phyloP scores from a whole-genome alignment of 768 basidiomycete species.

The Kwoniella pini region DNA sequence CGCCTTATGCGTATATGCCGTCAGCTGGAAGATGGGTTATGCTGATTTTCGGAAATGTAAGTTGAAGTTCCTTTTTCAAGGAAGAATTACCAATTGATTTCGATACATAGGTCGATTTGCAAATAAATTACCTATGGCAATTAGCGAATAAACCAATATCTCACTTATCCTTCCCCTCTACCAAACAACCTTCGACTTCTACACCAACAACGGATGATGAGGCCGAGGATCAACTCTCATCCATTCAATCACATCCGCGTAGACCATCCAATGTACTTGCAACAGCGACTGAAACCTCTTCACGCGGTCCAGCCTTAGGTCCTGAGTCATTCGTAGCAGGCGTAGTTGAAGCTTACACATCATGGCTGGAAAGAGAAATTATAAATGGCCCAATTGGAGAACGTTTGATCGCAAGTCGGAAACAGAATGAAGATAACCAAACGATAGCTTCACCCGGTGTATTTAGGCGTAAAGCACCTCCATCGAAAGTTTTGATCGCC shows the following conservation, averaged over 20 bases:
- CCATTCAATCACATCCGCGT: neutral
- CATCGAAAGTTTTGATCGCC: conserved; percentile 35
- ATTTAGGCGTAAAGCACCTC: conserved; percentile 7
- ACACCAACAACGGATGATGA: neutral
- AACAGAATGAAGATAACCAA: conserved; percentile 1
- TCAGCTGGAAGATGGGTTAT: conserved; percentile 37
- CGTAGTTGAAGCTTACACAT: conserved; percentile 25
- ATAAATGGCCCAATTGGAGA: conserved; percentile 32
- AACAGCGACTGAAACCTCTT: conserved; percentile 30
- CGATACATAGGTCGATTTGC: conserved; percentile 44
- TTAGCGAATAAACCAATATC: conserved; percentile 41
- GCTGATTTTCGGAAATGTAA: conserved; percentile 48
- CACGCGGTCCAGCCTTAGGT: conserved; percentile 30
- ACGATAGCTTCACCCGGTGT: neutral
- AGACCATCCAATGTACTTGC: conserved; percentile 22
- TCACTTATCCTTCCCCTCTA: conserved; percentile 17
- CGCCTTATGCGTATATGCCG: conserved; percentile 42
- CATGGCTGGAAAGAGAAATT: conserved; percentile 30
- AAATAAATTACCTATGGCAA: conserved; percentile 51
- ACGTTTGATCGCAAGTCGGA: conserved; percentile 18
- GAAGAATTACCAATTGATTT: no score
- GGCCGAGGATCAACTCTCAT: neutral
- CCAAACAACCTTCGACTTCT: no score
- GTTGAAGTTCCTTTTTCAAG: no score
- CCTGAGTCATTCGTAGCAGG: conserved; percentile 29